Evolutionary conservation across 805 yeast genomes (phyloP).

Genomic region (Zygosaccharomyces bisporus): DNA sequence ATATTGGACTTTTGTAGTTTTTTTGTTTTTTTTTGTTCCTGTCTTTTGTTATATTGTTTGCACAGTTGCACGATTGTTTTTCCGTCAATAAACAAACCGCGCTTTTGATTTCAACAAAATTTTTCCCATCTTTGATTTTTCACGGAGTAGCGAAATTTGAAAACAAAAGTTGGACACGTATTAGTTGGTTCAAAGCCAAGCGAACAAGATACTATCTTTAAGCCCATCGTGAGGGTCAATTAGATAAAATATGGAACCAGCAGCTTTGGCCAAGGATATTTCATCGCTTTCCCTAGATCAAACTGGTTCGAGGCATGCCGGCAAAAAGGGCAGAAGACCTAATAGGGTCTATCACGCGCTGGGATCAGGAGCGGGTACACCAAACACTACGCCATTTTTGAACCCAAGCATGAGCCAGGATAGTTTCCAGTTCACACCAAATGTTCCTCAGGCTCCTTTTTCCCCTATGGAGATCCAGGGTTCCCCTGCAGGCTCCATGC

Average conservation of each 20-base stretch:
- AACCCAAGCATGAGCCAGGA: slow-evolving; percentile 11
- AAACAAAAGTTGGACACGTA: slow-evolving; percentile 7
- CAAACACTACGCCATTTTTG: slow-evolving; percentile 12
- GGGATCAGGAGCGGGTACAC: slow-evolving; percentile 16
- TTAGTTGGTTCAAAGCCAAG: not conserved
- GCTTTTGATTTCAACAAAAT: not conserved
- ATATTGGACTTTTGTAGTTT: too few relatives aligned
- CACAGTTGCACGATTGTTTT: not conserved
- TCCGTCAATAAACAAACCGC: slow-evolving; percentile 4
- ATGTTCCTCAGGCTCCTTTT: slow-evolving; percentile 12
- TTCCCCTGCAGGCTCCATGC: slow-evolving; percentile 10
- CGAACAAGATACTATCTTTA: not conserved
- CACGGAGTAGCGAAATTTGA: not conserved
- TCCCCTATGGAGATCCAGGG: slow-evolving; percentile 14
- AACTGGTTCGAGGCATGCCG: slow-evolving; percentile 11
- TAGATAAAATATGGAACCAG: slow-evolving; percentile 14
- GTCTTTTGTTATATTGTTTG: not conserved
- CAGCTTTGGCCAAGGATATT: slow-evolving; percentile 17
- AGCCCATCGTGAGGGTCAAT: not conserved
- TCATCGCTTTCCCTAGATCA: slow-evolving; percentile 25
- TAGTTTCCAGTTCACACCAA: slow-evolving; percentile 9
- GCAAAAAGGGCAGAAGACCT: slow-evolving; percentile 32
- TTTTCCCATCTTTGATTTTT: slow-evolving; percentile 1
- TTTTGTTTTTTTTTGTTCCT: not conserved
- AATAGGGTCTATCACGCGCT: slow-evolving; percentile 32